phyloP scores from a whole-genome alignment of 352 stramenopile genomes.

The Pythium rhizo-oryzae region DNA sequence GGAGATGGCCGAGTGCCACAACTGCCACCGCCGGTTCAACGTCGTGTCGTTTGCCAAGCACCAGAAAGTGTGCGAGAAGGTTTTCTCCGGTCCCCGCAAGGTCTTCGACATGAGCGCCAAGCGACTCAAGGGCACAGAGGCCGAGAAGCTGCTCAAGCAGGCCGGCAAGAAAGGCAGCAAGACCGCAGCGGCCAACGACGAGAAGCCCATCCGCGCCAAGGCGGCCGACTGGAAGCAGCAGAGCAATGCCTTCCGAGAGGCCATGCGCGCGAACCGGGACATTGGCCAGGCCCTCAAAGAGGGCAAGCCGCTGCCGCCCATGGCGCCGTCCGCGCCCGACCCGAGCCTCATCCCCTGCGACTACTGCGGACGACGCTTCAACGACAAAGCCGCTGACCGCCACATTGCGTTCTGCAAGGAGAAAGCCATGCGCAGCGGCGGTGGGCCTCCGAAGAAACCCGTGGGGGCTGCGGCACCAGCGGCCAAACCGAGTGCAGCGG shows the following conservation, averaged over 20 bases:
- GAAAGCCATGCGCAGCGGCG: conserved; percentile 64
- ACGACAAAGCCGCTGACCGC: conserved; percentile 89
- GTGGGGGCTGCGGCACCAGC: conserved; percentile 25
- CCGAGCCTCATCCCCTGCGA: conserved; percentile 91
- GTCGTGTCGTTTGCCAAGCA: conserved; percentile 75
- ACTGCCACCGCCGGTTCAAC: conserved; percentile 87
- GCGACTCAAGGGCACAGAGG: conserved; percentile 68
- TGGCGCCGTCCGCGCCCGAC: conserved; percentile 66
- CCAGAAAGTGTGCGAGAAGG: conserved; percentile 85
- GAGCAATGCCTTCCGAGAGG: conserved; percentile 83
- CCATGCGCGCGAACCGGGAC: conserved; percentile 84
- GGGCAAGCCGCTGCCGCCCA: conserved; percentile 57
- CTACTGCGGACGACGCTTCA: conserved; percentile 91
- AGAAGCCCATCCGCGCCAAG: conserved; percentile 64
- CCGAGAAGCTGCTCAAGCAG: conserved; percentile 68
- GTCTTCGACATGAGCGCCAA: conserved; percentile 87
- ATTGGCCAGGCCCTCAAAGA: conserved; percentile 70
- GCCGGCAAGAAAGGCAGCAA: conserved; percentile 29
- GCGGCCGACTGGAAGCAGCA: conserved; percentile 85
- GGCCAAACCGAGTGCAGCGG: conserved; percentile 38
- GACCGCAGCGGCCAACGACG: conserved; percentile 32
- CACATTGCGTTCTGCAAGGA: conserved; percentile 93
- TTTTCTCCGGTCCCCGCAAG: conserved; percentile 84
- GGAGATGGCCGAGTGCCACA: conserved; percentile 73
- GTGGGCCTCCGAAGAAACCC: conserved; percentile 44